Percentiles rank a stretch among this genome's conserved stretches.
Conservation (phyloP, 116 monocot genomes). For the Phalaenopsis hybrid region DNA sequence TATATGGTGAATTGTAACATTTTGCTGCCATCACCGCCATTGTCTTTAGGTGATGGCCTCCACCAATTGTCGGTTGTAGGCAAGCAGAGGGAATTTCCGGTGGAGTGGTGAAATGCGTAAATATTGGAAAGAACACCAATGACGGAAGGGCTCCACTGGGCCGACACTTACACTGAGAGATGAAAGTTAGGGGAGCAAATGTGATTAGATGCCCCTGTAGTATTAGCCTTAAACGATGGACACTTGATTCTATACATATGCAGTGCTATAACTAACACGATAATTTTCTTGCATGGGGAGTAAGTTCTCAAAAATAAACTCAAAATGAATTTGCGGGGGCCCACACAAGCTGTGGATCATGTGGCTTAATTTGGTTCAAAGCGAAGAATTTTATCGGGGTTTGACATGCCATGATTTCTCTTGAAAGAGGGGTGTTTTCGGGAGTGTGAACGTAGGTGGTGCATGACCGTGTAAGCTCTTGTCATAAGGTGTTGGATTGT, state of each 20-base stretch:
- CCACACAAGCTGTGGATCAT: constrained; percentile 10
- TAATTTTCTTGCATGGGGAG: neutral
- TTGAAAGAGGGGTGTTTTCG: neutral
- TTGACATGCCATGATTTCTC: constrained; percentile 14
- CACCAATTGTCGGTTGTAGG: no score
- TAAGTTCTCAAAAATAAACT: neutral
- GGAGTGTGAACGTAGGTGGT: constrained; percentile 1
- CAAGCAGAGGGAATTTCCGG: constrained; percentile 7
- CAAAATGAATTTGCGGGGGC: neutral
- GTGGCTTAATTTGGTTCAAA: constrained; percentile 18
- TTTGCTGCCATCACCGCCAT: no score
- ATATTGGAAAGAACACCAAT: constrained; percentile 6
- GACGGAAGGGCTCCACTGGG: neutral
- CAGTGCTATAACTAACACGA: neutral
- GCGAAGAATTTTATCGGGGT: constrained; percentile 11
- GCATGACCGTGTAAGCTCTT: neutral
- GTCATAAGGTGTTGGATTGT: constrained; percentile 6
- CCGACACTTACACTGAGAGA: constrained; percentile 8
- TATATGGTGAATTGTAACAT: no score
- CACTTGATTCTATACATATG: neutral
- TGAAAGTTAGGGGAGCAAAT: constrained; percentile 11
- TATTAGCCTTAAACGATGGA: neutral
- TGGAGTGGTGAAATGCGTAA: constrained; percentile 4
- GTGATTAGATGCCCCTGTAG: constrained; percentile 7
- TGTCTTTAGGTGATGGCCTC: no score